Evolutionary conservation across 2,329 filamentous ascomycete genomes (phyloP).

Genomic region (Claviceps sorghi): DNA sequence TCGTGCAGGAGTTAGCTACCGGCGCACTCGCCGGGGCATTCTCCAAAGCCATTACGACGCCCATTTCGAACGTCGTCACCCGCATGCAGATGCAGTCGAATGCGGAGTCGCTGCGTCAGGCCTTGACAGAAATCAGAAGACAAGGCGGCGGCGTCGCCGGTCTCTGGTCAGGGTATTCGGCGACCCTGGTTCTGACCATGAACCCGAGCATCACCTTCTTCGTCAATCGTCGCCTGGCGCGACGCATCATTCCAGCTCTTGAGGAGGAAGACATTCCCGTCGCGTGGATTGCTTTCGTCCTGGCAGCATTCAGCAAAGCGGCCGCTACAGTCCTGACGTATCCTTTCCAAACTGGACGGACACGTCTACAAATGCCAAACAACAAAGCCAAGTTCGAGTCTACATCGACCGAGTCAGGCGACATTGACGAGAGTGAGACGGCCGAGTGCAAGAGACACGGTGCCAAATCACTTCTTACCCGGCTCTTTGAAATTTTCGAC

Average conservation of each 20-base stretch:
- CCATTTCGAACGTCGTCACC: conserved; percentile 68
- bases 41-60: conserved; percentile 63
- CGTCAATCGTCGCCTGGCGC: conserved; percentile 58
- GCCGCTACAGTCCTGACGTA: conserved; percentile 66
- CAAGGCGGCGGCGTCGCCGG: conserved; percentile 56
- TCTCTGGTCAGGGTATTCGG: conserved; percentile 82
- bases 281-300: conserved; percentile 27
- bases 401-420: conserved; percentile 1
- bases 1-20: conserved; percentile 58
- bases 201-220: conserved; percentile 82
- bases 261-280: conserved; percentile 26
- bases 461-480: conserved; percentile 4
- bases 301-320: conserved; percentile 65
- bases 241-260: conserved; percentile 36
- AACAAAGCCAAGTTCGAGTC: conserved; percentile 7
- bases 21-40: conserved; percentile 62
- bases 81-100: conserved; percentile 57
- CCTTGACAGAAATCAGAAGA: conserved; percentile 44
- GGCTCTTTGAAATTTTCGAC: conserved; percentile 14
- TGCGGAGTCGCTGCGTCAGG: conserved; percentile 34
- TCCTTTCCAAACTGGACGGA: conserved; percentile 75
- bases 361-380: conserved; percentile 52
- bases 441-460: conserved; percentile 1
- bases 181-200: conserved; percentile 62
- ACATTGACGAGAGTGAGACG: conserved; percentile 5